Evolutionary conservation across 2,329 filamentous ascomycete genomes (phyloP).

Genomic region (Fonsecaea pedrosoi): DNA sequence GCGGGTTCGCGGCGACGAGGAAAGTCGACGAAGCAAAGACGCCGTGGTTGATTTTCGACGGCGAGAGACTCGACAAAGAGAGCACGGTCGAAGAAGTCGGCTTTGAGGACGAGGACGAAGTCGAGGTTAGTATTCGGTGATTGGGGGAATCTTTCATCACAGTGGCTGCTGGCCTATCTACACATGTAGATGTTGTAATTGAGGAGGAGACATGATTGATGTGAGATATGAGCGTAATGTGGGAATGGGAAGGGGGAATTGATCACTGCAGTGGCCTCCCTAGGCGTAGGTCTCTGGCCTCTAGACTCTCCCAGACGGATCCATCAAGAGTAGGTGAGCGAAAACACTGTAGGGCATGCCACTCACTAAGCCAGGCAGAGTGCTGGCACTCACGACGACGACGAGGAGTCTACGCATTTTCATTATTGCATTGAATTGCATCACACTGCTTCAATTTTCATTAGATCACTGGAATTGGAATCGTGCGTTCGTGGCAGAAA

Average conservation of each 20-base stretch:
- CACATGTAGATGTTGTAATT: no score
- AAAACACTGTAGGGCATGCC: not conserved
- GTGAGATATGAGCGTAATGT: not conserved
- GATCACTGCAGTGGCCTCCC: not conserved
- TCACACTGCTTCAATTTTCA: not conserved
- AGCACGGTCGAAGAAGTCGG: conserved; percentile 70
- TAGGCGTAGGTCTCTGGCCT: no score
- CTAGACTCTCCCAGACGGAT: not conserved
- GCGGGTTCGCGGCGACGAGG: conserved; percentile 65
- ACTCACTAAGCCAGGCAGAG: not conserved
- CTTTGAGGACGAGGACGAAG: conserved; percentile 73
- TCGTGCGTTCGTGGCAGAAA: no score
- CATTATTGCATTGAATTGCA: not conserved
- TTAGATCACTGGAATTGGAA: not conserved
- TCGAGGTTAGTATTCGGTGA: conserved; percentile 74
- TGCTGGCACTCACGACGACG: not conserved
- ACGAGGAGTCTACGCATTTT: not conserved
- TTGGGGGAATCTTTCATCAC: not conserved
- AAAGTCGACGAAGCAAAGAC: conserved; percentile 59
- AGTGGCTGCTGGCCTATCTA: no score
- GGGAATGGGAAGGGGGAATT: not conserved
- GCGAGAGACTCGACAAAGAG: conserved; percentile 70
- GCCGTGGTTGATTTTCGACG: conserved; percentile 75
- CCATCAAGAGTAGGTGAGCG: not conserved
- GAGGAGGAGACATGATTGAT: not conserved